A percentile compares a stretch with the other conserved stretches of the same genome.
Evolutionary conservation across 2,329 filamentous ascomycete species (phyloP).

Genomic region (Colletotrichum filicis): DNA sequence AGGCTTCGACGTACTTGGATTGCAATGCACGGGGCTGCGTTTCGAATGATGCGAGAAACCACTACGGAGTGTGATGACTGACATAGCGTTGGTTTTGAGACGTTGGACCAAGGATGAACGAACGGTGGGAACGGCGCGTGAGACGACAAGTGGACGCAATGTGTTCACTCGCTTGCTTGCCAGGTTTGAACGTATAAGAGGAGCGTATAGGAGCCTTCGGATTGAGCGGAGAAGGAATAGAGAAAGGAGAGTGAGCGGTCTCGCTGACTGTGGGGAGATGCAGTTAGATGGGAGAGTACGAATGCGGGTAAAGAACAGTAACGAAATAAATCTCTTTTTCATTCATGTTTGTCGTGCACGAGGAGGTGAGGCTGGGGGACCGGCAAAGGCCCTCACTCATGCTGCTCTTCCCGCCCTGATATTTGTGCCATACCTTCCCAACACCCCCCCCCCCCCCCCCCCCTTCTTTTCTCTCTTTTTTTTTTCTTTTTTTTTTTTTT

Average conservation of each 20-base stretch:
- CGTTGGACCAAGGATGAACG: conserved; percentile 10
- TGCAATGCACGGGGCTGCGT: background rate
- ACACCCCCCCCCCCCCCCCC: no score
- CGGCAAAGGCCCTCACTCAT: no score
- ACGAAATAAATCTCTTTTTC: conserved; percentile 8
- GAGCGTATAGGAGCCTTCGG: background rate
- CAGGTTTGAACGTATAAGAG: background rate
- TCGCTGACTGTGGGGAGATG: background rate
- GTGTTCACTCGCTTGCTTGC: background rate
- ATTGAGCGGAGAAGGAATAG: background rate
- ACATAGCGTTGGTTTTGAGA: conserved; percentile 1
- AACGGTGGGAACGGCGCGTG: background rate
- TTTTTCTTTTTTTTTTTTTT: no score
- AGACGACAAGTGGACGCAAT: background rate
- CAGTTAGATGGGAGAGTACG: conserved; percentile 4
- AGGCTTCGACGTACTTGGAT: background rate
- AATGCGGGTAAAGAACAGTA: conserved; percentile 2
- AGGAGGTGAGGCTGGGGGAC: background rate
- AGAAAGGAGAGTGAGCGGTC: background rate
- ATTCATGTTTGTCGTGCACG: background rate
- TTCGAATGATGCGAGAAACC: background rate
- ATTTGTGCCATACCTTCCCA: no score
- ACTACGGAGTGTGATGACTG: background rate
- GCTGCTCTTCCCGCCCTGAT: background rate
- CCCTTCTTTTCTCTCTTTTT: no score